These are phyloP conservation scores for Argentina anserina DNA, from an alignment of 306 rosid species.

Conservation along the genomic window DNA sequence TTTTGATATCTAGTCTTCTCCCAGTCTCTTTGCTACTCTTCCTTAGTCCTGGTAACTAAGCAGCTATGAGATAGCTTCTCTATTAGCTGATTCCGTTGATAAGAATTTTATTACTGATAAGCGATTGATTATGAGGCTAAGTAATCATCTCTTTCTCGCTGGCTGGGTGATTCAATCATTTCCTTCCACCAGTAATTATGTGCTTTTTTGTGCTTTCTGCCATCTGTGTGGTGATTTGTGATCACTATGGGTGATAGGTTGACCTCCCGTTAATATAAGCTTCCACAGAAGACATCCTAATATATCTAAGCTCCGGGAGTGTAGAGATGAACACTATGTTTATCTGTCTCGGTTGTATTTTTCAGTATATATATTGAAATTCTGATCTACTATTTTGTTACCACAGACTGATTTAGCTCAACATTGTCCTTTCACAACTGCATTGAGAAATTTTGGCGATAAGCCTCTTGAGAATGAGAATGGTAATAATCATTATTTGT, in stretches of 20 bases:
- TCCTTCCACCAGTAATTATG: not conserved
- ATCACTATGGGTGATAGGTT: not conserved
- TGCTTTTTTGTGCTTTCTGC: not conserved
- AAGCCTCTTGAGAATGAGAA: slow-evolving; percentile 32
- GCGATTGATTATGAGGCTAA: not conserved
- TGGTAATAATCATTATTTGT: slow-evolving; percentile 35
- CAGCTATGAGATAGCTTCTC: not conserved
- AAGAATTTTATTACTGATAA: not conserved
- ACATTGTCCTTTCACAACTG: slow-evolving; percentile 40
- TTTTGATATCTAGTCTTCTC: not conserved
- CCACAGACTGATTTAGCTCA: slow-evolving; percentile 60
- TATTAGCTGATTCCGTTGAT: not conserved
- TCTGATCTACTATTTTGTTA: slow-evolving; percentile 7
- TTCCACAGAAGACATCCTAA: not conserved
- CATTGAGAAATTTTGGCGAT: slow-evolving; percentile 53
- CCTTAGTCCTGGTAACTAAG: not conserved
- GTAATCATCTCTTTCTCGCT: not conserved
- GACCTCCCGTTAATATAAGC: not conserved
- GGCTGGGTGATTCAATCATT: not conserved
- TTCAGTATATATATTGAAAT: not conserved
- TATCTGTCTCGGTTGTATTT: not conserved
- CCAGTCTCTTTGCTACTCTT: not conserved
- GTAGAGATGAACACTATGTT: not conserved
- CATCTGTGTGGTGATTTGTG: not conserved
- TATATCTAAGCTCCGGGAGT: not conserved